Evolutionary conservation across 1,284 basidiomycete genomes (phyloP), one percentile per base, ranked within the genome.

Genomic region (Sanghuangporus weigelae): DNA sequence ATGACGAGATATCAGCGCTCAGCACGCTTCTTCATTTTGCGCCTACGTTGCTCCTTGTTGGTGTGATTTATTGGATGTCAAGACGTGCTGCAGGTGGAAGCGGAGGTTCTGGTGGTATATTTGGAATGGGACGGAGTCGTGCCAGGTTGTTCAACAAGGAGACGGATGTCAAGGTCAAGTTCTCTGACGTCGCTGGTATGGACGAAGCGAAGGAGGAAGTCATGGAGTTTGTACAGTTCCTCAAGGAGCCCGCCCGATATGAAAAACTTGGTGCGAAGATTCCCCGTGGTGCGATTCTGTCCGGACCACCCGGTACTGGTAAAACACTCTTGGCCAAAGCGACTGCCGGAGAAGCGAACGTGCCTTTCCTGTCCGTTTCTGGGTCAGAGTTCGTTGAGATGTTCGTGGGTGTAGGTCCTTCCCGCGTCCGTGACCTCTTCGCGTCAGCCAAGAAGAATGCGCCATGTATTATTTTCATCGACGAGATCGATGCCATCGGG

Each of bases 161-260:
- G 73, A 95, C 92, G 48, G 93, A 96, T 64, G 90, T 99, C 71
- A 92, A 89, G 73, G 89, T 92, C 70, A 93, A 93, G 73, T 99
- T 99, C 80, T 88, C 87, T 77, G 94, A 99, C 74, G 94, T 99
- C 23, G 96, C 96, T 35, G 96, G 96, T 53, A 98, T 98, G 96
- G 96, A 99, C 78, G 96, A 99, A 78, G 96, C 96, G 61, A 99
- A 99, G 81, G 93, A 96, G 79, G 96, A 99, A 80, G 97, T 99
- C 71, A 98, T 98, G 94, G 96, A 99, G 76, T 99, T 99, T 73
- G 97, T 99, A 74, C 96, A 96, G 71, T 99, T 99, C 81, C 83
- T 99, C 73, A 98, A 98, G 81, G 93, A 98, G 69, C 96, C 96
- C 7, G 79, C 86, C 53, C 92, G 92, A 75, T 99, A 98, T 78